Evolutionary conservation across 768 basidiomycete genomes (phyloP).

Genomic region (Mycena leptocephala): DNA sequence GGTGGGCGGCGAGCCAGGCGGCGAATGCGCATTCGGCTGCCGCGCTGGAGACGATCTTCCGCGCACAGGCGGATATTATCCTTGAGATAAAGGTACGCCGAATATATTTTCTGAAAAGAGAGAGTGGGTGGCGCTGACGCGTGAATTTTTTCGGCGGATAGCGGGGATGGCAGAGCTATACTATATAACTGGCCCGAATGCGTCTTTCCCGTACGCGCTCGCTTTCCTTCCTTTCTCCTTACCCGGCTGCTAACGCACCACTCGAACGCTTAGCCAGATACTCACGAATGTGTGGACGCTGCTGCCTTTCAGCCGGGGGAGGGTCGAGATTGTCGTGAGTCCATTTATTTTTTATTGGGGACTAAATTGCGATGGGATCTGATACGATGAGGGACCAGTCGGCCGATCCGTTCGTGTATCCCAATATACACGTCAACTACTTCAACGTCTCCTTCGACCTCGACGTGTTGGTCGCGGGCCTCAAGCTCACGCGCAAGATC

Average conservation of each 20-base stretch:
- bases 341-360: background rate
- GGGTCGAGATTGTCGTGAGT: slow-evolving; percentile 44
- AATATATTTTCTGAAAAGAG: slow-evolving; percentile 6
- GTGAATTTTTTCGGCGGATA: slow-evolving; percentile 31
- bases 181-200: slow-evolving; percentile 47
- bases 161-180: slow-evolving; percentile 65
- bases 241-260: background rate
- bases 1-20: slow-evolving; percentile 63
- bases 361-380: background rate
- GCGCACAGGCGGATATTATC: slow-evolving; percentile 62
- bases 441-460: slow-evolving; percentile 67
- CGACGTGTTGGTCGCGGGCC: slow-evolving; percentile 63
- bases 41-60: slow-evolving; percentile 60
- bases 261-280: slow-evolving; percentile 36
- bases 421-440: slow-evolving; percentile 66
- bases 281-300: slow-evolving; percentile 67
- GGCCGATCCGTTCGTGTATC: slow-evolving; percentile 63
- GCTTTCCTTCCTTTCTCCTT: too few relatives aligned
- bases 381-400: slow-evolving; percentile 46
- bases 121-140: too few relatives aligned
- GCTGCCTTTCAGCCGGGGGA: slow-evolving; percentile 71
- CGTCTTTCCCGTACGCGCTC: background rate
- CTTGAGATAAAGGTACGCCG: slow-evolving; percentile 61
- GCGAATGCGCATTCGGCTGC: slow-evolving; percentile 53
- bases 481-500: slow-evolving; percentile 60